Evolutionary conservation across 1,284 basidiomycete species (phyloP), one percentile per base, ranked within the genome.

Genomic region (Irpex sp.): DNA sequence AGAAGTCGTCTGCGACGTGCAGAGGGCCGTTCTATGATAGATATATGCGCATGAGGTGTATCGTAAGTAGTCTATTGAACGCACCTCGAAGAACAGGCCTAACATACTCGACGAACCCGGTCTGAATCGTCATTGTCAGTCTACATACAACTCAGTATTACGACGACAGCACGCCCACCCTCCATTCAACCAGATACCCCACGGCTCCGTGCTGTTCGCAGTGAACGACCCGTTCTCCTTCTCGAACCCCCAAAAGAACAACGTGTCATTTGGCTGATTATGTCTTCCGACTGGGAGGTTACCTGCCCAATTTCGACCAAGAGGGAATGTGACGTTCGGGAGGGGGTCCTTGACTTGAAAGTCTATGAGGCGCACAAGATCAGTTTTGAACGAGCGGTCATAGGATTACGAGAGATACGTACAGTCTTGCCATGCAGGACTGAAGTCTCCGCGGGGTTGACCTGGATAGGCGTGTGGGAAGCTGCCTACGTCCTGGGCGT

Each of bases 161-260:
- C 40, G 37, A 36, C 61, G 36, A 62, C 6, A 34, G 31, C 1
- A 3, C 4, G 21, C 82, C 60, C 68, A 87, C 84, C 88, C 88
- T 73, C 89, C 88, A 67, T 90, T 89, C 17, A 91, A 72, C 88
- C 88, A 91, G 54, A 91, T 86, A 7, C 82, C 82, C 89, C 89
- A 91, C 8, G 89, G 88, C 21, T 83, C 76, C 21, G 70, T 69
- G 19, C 64, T 62, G 26, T 68, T 58, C 6, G 74, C 67, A 1
- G 86, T 87, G 60, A 91, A 75, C 1, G 88, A 89, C 2, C 87
- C 88, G 6, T 78, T 71, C 54, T 67, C 76, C 49, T 83, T 84
- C 71, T 91, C 89, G 65, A 87, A 84, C 1, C 79, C 89, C 80
- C 84, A 84, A 73, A 91, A 91, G 76, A 90, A 92, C 1, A 92